Evolutionary conservation across 1,284 basidiomycete species (phyloP), one percentile per base, ranked within the genome.

Genomic region (Sphaerobolus stellatus): DNA sequence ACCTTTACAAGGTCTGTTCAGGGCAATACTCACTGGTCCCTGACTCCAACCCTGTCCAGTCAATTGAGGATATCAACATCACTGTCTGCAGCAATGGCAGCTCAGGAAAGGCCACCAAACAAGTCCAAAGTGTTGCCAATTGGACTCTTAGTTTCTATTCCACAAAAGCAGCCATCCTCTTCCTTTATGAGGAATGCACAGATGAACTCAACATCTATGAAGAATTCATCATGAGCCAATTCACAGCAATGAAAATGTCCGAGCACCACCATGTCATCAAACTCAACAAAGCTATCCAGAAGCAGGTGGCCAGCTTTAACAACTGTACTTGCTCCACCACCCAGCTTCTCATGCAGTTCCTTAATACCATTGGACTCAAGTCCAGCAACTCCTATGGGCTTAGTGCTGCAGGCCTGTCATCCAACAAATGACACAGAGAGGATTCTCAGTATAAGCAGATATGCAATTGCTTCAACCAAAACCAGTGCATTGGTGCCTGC

Each of bases 281-380:
- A 3, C 67, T 63, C 48, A 71, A 74, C 36, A 57, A 14, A 63
- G 66, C 16, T n/a, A n/a, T n/a, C n/a, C n/a, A n/a, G n/a, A n/a
- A n/a, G n/a, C n/a, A n/a, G n/a, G n/a, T n/a, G n/a, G 56, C 57
- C 0, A 58, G 62, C 6, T 59, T 66, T 2, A 59, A 62, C 18
- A 31, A 58, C 25, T 2, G 62, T 4, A 47, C 56, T 7, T 66
- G 72, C 57, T 61, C 59, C 41, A 59, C 69, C 43, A 11, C n/a
- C 33, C 11, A 36, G 11, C 33, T 11, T 11, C n/a, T 11, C 33
- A n/a, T n/a, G 14, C 20, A 9, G 11, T 22, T 16, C 20, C 16
- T 11, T 22, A 16, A 16, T n/a, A 43, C 41, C 11, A 9, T 43
- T 22, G 20, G 41, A 11, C 20, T 22, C 24, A 13, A 43, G 41